Evolutionary conservation across 192 early-diverging fungal species (phyloP).

Genomic region (Geranomyces variabilis): DNA sequence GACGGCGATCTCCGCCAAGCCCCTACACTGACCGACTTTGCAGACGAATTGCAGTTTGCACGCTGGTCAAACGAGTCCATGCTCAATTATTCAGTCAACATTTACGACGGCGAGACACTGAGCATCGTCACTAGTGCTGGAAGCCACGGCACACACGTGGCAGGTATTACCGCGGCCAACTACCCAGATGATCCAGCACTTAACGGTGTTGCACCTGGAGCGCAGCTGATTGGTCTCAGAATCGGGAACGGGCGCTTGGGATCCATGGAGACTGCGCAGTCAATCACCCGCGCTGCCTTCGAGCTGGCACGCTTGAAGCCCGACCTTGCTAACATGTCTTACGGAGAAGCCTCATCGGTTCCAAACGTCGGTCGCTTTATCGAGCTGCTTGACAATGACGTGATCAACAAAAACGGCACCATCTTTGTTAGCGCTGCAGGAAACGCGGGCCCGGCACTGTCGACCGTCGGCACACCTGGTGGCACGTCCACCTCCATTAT

Average conservation of each 20-base stretch:
- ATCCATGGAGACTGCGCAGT: constrained; percentile 83
- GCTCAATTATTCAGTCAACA: constrained; percentile 89
- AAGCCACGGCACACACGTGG: constrained; percentile 94
- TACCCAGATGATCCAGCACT: constrained; percentile 80
- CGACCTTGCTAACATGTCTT: constrained; percentile 61
- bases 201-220: constrained; percentile 93
- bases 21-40: constrained; percentile 71
- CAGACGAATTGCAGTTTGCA: constrained; percentile 69
- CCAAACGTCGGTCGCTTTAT: constrained; percentile 81
- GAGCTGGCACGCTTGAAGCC: constrained; percentile 53
- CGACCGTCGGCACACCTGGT: constrained; percentile 83
- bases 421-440: constrained; percentile 89
- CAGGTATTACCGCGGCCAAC: constrained; percentile 88
- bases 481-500: constrained; percentile 67
- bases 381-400: constrained; percentile 77
- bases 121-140: constrained; percentile 83
- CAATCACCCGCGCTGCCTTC: constrained; percentile 78
- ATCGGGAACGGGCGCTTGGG: constrained; percentile 82
- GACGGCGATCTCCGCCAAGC: constrained; percentile 71
- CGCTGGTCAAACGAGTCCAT: constrained; percentile 76
- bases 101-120: constrained; percentile 75
- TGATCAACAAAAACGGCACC: constrained; percentile 78
- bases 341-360: constrained; percentile 72
- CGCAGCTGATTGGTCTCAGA: constrained; percentile 90
- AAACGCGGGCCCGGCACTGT: constrained; percentile 89